Percentiles rank a stretch among this genome's conserved stretches.
These are phyloP conservation scores for Suhomyces maxii DNA, from an alignment of 1,139 yeast species.

Conservation along the genomic window DNA sequence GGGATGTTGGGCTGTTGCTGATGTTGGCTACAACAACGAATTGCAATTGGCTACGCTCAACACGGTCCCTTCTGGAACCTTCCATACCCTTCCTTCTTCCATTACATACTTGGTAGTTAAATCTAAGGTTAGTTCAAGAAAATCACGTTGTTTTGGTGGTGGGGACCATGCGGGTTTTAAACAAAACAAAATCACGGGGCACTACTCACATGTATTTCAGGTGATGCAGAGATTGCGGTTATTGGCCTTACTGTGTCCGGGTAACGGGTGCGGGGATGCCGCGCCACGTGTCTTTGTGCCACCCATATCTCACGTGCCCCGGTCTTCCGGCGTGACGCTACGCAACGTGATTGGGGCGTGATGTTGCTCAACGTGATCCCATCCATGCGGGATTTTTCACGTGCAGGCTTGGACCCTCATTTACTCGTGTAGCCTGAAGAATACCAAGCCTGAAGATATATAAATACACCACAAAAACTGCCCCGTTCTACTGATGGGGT, in stretches of 20 bases:
- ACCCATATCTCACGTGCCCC: not conserved
- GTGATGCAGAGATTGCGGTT: conserved; percentile 14
- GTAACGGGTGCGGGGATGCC: not conserved
- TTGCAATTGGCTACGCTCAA: too few species aligned
- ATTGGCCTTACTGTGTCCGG: not conserved
- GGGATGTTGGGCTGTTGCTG: not conserved
- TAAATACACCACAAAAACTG: not conserved
- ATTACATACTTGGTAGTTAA: not conserved
- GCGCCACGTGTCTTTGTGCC: conserved; percentile 1
- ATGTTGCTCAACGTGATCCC: not conserved
- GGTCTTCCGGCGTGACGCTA: not conserved
- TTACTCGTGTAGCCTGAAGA: conserved; percentile 3
- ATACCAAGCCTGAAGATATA: not conserved
- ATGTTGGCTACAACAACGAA: not conserved
- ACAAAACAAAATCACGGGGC: conserved; percentile 26
- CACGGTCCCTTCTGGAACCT: not conserved
- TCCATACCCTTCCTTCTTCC: not conserved
- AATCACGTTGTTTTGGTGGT: conserved; percentile 14
- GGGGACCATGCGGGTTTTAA: conserved; percentile 10
- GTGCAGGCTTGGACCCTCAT: not conserved
- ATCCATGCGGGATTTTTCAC: not conserved
- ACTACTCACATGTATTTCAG: conserved; percentile 31
- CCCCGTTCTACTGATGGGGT: too few species aligned
- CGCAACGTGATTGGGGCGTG: not conserved
- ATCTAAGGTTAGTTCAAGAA: conserved; percentile 7